Evolutionary conservation across 2,329 filamentous ascomycete species (phyloP), one percentile per base, ranked within the genome.

Genomic region (Fusarium keratoplasticum): DNA sequence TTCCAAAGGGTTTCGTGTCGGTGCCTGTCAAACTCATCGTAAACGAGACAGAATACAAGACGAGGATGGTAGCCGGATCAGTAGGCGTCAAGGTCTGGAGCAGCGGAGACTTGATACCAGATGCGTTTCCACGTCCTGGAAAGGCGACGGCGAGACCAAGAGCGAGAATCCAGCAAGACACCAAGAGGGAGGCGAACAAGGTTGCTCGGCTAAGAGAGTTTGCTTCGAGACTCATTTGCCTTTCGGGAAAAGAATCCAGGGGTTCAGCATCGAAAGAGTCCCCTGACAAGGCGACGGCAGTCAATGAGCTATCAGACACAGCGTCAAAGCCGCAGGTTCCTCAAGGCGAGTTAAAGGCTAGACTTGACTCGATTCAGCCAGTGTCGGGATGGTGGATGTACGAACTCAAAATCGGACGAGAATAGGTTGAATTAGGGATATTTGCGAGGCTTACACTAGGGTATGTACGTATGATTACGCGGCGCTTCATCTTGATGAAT

Each of bases 1-100:
- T 76, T 4, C 69, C 75, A 6, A 13, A 22, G 6, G 72, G 69
- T 0, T 67, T 60, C 11, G 57, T 54, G 14, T 60, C 69, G 11
- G 72, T 77, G 3, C 73, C 75, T 5, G 67, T 76, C 5, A 67
- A 22, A 11, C 42, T 76, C 6, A 42, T 67, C 11, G 58, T 67
- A 20, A n/a, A 71, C 6, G 67, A 64, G 1, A 35, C 2, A 1
- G n/a, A 44, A 0, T 29, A 40, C 25, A 35, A 58, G 4, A 69
- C 65, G 13, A 69, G 33, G 7, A 74, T 76, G 66, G 22, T 76
- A 2, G 74, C 74, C n/a, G 74, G 73, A 0, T 76, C 66, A 6
- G 6, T 76, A 1, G 74, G 71, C 20, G 64, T 44, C 55, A 58
- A 58, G 33, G 52, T 25, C 4, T 55, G 52, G n/a, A 55, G n/a